Percentiles rank a stretch among this genome's conserved stretches.
Conservation (phyloP, 1,284 basidiomycete species). For the Pseudozyma flocculosa region DNA sequence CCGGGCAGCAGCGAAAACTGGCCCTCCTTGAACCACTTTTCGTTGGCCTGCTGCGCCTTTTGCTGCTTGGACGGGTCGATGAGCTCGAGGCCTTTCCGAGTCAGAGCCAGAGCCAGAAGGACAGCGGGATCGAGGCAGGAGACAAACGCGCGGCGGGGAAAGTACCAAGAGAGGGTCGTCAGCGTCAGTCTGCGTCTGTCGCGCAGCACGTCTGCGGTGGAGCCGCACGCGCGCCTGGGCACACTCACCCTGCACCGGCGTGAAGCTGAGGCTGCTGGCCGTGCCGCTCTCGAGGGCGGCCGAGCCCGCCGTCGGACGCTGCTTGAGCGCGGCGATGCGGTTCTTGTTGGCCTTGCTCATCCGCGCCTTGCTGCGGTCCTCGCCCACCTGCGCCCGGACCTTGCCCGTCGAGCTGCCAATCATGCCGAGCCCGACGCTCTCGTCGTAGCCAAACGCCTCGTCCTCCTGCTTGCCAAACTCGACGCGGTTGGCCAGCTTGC, state of each 20-base stretch:
- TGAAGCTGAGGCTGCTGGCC: constrained; percentile 70
- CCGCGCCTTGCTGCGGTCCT: constrained; percentile 88
- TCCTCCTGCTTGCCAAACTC: constrained; percentile 93
- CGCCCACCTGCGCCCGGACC: constrained; percentile 79
- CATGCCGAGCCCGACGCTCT: constrained; percentile 96
- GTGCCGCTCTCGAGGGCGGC: constrained; percentile 62
- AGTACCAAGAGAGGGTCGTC: too few relatives aligned
- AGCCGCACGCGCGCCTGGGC: too few relatives aligned
- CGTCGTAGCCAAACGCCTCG: constrained; percentile 92
- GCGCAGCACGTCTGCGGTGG: too few relatives aligned
- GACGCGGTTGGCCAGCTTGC: constrained; percentile 95
- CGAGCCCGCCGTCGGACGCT: constrained; percentile 64
- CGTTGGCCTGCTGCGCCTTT: constrained; percentile 55
- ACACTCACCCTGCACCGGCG: constrained; percentile 76
- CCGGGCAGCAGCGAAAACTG: constrained; percentile 53
- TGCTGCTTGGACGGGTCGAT: constrained; percentile 57
- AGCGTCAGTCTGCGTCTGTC: too few relatives aligned
- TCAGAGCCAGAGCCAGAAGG: too few relatives aligned
- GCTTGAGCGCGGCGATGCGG: constrained; percentile 63
- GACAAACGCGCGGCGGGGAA: too few relatives aligned
- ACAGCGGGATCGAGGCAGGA: too few relatives aligned
- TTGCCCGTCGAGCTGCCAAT: constrained; percentile 79
- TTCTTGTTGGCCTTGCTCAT: constrained; percentile 94
- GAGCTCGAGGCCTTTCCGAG: constrained; percentile 48
- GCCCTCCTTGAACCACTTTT: constrained; percentile 59